Percentiles rank a stretch among this genome's conserved stretches.
Conservation (phyloP, 1,284 basidiomycete species). For the Moesziomyces aphidis region DNA sequence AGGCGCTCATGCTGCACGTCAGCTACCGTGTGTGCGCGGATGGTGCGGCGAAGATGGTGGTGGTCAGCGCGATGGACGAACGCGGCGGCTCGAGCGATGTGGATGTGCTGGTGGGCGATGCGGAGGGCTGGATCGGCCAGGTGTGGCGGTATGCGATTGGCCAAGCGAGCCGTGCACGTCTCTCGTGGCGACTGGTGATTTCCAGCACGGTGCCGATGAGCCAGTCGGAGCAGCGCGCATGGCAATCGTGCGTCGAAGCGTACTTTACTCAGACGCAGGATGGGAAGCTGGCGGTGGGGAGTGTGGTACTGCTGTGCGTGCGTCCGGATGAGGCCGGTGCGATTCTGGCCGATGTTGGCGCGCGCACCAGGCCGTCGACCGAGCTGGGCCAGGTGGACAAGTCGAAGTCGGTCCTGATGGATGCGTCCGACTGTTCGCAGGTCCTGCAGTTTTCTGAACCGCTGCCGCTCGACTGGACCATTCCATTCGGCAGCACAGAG, state of each 20-base stretch:
- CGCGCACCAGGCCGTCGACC: conserved; percentile 1
- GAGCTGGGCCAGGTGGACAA: conserved; percentile 16
- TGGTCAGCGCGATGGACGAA: conserved; percentile 53
- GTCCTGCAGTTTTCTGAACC: conserved; percentile 12
- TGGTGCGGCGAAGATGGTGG: conserved; percentile 10
- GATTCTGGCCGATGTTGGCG: conserved; percentile 12
- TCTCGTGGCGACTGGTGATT: conserved; percentile 47
- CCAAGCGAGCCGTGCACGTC: conserved; percentile 34
- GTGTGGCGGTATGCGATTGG: conserved; percentile 46
- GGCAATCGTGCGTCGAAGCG: conserved; percentile 16
- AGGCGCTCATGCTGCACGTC: conserved; percentile 44
- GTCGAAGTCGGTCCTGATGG: conserved; percentile 17
- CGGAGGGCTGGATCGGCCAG: conserved; percentile 28
- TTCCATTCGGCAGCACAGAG: conserved; percentile 5
- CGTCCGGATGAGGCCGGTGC: conserved; percentile 21
- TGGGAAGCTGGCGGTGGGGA: conserved; percentile 13
- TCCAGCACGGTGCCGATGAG: conserved; percentile 24
- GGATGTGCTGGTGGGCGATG: conserved; percentile 8
- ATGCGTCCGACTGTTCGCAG: conserved; percentile 31
- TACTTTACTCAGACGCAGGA: conserved; percentile 4
- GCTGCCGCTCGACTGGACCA: conserved; percentile 36
- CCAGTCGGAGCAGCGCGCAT: conserved; percentile 26
- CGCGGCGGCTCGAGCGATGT: conserved; percentile 29
- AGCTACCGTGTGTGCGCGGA: conserved; percentile 25
- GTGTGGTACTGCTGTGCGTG: conserved; percentile 26